Conservation (phyloP, 352 stramenopile genomes). For the Lagenidium giganteum region DNA sequence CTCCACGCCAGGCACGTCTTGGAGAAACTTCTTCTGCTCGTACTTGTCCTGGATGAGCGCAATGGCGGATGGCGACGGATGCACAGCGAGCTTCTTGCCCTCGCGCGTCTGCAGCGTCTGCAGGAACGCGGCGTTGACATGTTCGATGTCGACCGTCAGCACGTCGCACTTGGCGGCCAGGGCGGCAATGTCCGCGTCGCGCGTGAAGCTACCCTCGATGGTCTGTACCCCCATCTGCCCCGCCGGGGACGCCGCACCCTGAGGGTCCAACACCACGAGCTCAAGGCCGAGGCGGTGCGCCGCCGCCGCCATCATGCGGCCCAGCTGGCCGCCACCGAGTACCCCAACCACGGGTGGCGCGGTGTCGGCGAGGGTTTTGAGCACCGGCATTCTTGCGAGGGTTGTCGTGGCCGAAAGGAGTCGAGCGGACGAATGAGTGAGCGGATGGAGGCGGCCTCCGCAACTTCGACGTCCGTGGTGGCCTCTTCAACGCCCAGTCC, state of each 20-base stretch:
- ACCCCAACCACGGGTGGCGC: conserved; percentile 79
- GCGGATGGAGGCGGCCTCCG: too few relatives aligned
- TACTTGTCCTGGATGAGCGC: conserved; percentile 98
- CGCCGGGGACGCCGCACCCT: conserved; percentile 61
- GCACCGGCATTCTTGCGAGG: conserved; percentile 51
- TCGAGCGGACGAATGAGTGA: too few relatives aligned
- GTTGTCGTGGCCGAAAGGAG: too few relatives aligned
- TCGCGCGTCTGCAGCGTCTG: conserved; percentile 86
- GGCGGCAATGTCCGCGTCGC: conserved; percentile 56
- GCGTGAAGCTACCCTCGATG: conserved; percentile 77
- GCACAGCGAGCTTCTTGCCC: conserved; percentile 31
- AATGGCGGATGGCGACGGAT: conserved; percentile 89
- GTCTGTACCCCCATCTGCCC: conserved; percentile 67
- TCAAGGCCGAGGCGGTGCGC: conserved; percentile 92
- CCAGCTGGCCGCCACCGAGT: conserved; percentile 96
- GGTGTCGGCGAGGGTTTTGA: conserved; percentile 31
- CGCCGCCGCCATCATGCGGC: conserved; percentile 98
- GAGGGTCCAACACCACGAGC: conserved; percentile 92
- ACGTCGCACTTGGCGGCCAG: conserved; percentile 87
- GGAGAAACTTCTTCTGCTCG: conserved; percentile 91
- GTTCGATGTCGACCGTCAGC: conserved; percentile 98
- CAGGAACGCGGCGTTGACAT: conserved; percentile 93
- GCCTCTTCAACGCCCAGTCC: too few relatives aligned
- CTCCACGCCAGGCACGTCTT: conserved; percentile 30
- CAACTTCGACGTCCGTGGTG: too few relatives aligned